Evolutionary conservation across 345 rosid genomes (phyloP), one percentile per base, ranked within the genome.

Genomic region (Brassica carinata): DNA sequence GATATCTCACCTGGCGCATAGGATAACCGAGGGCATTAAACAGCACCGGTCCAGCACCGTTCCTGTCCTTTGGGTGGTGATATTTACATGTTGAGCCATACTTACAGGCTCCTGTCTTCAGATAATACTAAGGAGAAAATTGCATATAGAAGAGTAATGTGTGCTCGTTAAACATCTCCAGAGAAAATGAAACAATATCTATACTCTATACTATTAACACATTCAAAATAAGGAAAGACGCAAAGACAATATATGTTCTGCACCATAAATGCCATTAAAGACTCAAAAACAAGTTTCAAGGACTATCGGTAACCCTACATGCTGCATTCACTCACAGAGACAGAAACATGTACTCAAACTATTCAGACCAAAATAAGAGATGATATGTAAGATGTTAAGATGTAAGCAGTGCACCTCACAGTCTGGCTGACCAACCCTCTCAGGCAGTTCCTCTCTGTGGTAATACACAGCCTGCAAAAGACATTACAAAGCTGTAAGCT

Each of bases 91-190:
- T 88, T 34, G 91, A 53, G 63, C 95, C 97, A 74, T 89, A 92
- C 81, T 90, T 90, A 87, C 97, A 92, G 31, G 94, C 90, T 63
- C 97, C 97, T 48, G 97, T 92, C 90, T 88, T 92, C 57, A 92
- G 65, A 85, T 75, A 92, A 81, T 89, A 92, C 95, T 92, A 89
- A 84, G 73, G 72, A 55, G 3, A 59, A 17, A 34, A 61, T 45
- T 45, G 18, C 48, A 82, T 8, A 78, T 8, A 40, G 17, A 82
- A 68, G 64, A 77, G 62, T 34, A 53, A 78, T 17, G 27, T 33
- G 27, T 33, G 13, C 33, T 59, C 10, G 58, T 64, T 55, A 81
- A 71, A 66, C 55, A 45, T 45, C 55, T 38, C 18, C 34, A 23
- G 4, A 69, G 13, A 26, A 31, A 48, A 10, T 33, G 2, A 40